A percentile compares a stretch with the other conserved stretches of the same genome.
Evolutionary conservation across 2,329 filamentous ascomycete species (phyloP).

Genomic region (Alternaria gansuensis): DNA sequence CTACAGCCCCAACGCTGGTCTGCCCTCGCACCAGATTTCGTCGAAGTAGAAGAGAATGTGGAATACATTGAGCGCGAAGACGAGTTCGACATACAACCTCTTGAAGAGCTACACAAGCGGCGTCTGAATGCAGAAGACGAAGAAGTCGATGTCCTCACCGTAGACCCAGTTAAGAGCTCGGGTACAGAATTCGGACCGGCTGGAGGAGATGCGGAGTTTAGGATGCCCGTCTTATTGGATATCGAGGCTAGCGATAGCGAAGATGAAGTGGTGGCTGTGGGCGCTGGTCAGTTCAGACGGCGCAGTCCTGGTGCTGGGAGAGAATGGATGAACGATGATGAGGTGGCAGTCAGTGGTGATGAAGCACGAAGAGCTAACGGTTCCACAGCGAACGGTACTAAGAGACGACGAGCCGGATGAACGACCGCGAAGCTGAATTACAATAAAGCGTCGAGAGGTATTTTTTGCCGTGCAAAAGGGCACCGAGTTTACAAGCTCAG

Average conservation of each 20-base stretch:
- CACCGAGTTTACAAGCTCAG: neutral
- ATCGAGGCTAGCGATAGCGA: slow-evolving; percentile 94
- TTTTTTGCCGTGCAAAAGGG: neutral
- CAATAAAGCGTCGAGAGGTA: neutral
- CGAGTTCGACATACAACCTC: slow-evolving; percentile 96
- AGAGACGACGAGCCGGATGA: slow-evolving; percentile 48
- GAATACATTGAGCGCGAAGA: slow-evolving; percentile 96
- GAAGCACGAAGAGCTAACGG: slow-evolving; percentile 48
- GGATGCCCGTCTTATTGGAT: slow-evolving; percentile 92
- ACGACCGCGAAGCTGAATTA: neutral
- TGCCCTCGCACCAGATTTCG: slow-evolving; percentile 93
- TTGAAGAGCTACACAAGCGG: slow-evolving; percentile 92
- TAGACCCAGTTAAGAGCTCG: slow-evolving; percentile 67
- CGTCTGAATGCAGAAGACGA: slow-evolving; percentile 92
- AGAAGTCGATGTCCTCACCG: slow-evolving; percentile 85
- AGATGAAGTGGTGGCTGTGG: slow-evolving; percentile 77
- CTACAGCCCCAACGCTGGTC: slow-evolving; percentile 97
- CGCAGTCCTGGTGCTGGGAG: slow-evolving; percentile 80
- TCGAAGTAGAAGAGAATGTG: slow-evolving; percentile 97
- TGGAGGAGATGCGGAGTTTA: slow-evolving; percentile 68
- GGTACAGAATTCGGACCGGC: slow-evolving; percentile 59
- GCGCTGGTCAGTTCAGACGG: slow-evolving; percentile 83
- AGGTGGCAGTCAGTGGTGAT: slow-evolving; percentile 53
- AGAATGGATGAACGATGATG: slow-evolving; percentile 70
- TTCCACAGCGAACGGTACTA: slow-evolving; percentile 45